phyloP scores from a whole-genome alignment of 805 yeast species.

The Saccharomycopsis sp. region DNA sequence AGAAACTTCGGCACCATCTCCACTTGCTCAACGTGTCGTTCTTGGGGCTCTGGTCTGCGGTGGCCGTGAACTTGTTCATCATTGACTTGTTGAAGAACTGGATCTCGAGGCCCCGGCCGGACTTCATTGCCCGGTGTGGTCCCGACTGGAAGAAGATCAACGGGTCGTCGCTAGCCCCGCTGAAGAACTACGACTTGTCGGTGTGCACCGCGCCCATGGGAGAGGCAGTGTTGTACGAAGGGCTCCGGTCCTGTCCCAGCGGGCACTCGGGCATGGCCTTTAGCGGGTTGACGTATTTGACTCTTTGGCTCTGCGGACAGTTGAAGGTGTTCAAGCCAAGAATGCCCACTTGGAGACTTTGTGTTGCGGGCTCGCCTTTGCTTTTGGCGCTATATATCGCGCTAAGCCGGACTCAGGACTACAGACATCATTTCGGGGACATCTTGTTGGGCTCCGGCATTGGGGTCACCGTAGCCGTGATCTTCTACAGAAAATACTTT shows the following conservation, averaged over 20 bases:
- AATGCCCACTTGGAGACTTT: constrained; percentile 56
- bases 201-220: constrained; percentile 31
- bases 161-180: constrained; percentile 30
- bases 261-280: constrained; percentile 72
- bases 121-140: constrained; percentile 75
- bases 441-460: constrained; percentile 62
- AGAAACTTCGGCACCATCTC: constrained; percentile 37
- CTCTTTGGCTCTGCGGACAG: constrained; percentile 65
- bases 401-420: constrained; percentile 79
- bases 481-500: constrained; percentile 32
- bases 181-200: constrained; percentile 23
- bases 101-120: constrained; percentile 90
- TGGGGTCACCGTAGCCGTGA: constrained; percentile 52
- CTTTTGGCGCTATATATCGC: constrained; percentile 73
- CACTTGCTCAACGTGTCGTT: constrained; percentile 56
- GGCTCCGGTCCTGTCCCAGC: constrained; percentile 75
- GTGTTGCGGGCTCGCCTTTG: constrained; percentile 45
- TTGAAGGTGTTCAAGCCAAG: constrained; percentile 38
- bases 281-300: constrained; percentile 53
- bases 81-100: constrained; percentile 73
- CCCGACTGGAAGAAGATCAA: constrained; percentile 50
- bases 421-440: constrained; percentile 88
- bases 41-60: constrained; percentile 55
- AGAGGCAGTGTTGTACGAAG: constrained; percentile 37
- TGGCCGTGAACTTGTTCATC: constrained; percentile 49